Evolutionary conservation across 139 green algal genomes (phyloP).

Genomic region (Coelastrella sp.): DNA sequence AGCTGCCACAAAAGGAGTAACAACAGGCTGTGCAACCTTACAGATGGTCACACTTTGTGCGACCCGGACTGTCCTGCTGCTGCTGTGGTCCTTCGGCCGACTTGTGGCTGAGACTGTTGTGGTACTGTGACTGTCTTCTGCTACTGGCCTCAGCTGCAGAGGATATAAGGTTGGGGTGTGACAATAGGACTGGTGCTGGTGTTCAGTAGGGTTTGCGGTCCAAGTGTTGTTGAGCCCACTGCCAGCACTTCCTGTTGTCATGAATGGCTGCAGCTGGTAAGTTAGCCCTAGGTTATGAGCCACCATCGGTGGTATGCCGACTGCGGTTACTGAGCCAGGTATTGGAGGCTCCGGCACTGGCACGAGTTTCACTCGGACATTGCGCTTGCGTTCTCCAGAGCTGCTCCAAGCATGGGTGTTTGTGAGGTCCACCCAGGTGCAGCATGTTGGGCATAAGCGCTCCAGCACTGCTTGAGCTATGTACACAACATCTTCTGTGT

Average conservation of each 20-base stretch:
- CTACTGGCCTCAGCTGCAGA: not conserved
- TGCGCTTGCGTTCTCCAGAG: not conserved
- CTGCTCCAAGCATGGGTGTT: not conserved
- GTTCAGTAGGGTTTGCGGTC: not conserved
- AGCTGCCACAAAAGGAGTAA: not conserved
- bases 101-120: not conserved
- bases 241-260: not conserved
- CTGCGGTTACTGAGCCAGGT: not conserved
- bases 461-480: not conserved
- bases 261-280: slow-evolving; percentile 53
- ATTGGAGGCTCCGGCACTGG: not conserved
- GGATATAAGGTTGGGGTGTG: not conserved
- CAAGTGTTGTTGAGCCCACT: not conserved
- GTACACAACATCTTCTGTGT: slow-evolving; percentile 9
- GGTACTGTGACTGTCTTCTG: not conserved
- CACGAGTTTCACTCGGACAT: not conserved
- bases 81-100: not conserved
- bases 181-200: not conserved
- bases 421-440: not conserved
- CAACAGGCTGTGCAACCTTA: slow-evolving; percentile 27
- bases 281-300: slow-evolving; percentile 64
- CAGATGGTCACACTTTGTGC: slow-evolving; percentile 34
- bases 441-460: not conserved
- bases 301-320: slow-evolving; percentile 53
- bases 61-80: slow-evolving; percentile 5